Evolutionary conservation across 1,284 basidiomycete species (phyloP), one percentile per base, ranked within the genome.

Genomic region (Ustilago vetiveriae): DNA sequence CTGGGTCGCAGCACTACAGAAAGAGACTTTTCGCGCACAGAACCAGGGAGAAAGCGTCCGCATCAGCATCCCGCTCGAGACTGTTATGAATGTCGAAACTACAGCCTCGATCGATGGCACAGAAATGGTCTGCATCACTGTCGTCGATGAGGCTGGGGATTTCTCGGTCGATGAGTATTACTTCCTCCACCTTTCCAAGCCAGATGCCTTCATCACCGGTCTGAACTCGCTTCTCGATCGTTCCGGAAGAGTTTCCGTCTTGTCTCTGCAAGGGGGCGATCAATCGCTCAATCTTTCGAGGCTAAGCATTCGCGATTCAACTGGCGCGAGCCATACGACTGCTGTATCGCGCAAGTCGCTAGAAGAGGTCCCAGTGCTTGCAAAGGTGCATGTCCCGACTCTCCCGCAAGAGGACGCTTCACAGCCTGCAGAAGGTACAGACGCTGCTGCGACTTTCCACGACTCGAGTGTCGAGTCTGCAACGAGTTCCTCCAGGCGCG

Each of bases 1-100:
- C 83, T 98, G 95, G 95, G 89, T 98, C 33, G 92, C 94, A 80
- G 89, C 91, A 3, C 89, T 98, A 56, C 88, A 89, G 56, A 94
- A 91, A 82, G 84, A 85, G 59, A 93, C 96, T 58, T 93, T 97
- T 84, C 92, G 93, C 78, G 90, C 90, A 6, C 94, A 97, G 84
- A 96, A 98, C 79, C 90, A 90, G 85, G 94, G 94, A 0, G 93
- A 97, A 73, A 92, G 88, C 73, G 92, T 98, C n/a, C 53, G 74
- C 16, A 92, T 98, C 80, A 91, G 92, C 35, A 94, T 98, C 47
- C 95, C 95, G 0, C 92, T 97, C 70, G 90, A 92, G 17, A 88
- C 89, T 1, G 88, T 98, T 62, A 83, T 93, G 38, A 92, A 95
- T 70, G 89, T 97, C 24, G 93, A 96, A 60, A 89, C 88, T 75